phyloP scores from a whole-genome alignment of 1,284 basidiomycete genomes.

The Phaffia rhodozyma region DNA sequence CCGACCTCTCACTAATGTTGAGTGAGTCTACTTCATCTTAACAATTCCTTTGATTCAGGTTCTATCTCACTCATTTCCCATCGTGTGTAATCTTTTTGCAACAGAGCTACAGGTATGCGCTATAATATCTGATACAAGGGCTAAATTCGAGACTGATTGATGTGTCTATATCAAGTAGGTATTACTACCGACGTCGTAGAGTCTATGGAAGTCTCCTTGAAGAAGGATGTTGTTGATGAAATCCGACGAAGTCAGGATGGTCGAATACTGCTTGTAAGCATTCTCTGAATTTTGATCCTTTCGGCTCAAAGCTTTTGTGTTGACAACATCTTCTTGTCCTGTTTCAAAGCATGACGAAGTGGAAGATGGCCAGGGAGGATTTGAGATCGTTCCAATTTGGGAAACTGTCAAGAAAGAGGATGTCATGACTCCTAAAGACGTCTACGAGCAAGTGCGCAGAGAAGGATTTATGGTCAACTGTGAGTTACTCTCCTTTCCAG shows the following conservation, averaged over 20 bases:
- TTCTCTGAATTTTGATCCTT: neutral
- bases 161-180: constrained; percentile 41
- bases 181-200: constrained; percentile 88
- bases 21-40: constrained; percentile 45
- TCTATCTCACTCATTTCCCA: neutral
- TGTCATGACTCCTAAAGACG: constrained; percentile 76
- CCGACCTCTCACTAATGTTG: constrained; percentile 80
- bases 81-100: constrained; percentile 23
- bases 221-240: constrained; percentile 78
- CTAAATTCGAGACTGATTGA: constrained; percentile 37
- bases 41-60: neutral
- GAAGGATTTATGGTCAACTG: constrained; percentile 16
- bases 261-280: constrained; percentile 52
- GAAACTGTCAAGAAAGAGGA: constrained; percentile 71
- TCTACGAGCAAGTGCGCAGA: constrained; percentile 34
- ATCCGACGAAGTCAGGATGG: constrained; percentile 49
- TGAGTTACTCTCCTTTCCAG: constrained; percentile 10
- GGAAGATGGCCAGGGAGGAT: constrained; percentile 80
- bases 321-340: constrained; percentile 14
- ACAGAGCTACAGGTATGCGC: constrained; percentile 24
- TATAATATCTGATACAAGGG: constrained; percentile 39
- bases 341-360: constrained; percentile 67
- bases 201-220: constrained; percentile 79
- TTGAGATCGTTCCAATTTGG: constrained; percentile 76
- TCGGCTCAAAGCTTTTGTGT: neutral